Evolutionary conservation across 106 monocot genomes (phyloP), one percentile per base, ranked within the genome.

Genomic region (Apostasia ramifera): DNA sequence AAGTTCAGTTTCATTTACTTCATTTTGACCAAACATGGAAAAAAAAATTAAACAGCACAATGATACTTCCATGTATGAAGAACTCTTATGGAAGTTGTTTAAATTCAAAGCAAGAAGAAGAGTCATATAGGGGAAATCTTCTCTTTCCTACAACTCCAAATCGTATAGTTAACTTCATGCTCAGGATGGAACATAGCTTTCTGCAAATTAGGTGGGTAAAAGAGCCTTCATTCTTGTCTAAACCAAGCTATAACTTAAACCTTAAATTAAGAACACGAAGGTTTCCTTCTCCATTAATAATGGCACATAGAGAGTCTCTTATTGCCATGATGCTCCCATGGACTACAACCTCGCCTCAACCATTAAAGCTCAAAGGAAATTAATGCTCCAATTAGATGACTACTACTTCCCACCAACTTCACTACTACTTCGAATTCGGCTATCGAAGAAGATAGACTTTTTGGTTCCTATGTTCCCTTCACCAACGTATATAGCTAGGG

Each of bases 391-490:
- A 15, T 65, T 44, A 62, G 62, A 59, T 42, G 42, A 10, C 4
- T 38, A 62, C 44, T 65, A 15, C 65, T 8, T 40, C 37, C 59
- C 59, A 26, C 26, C 26, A 26, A 26, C 26, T 26, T 26, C 26
- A 26, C 26, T 26, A 26, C 26, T 26, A 26, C 26, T 26, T 26
- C 26, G 26, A 26, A 26, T 26, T 26, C 26, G 26, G 26, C 26
- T 26, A 26, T 26, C 26, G 26, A 26, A 26, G 26, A 26, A 26
- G 26, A 26, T 26, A 59, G 44, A 1, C 62, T 43, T 62, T 62
- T 62, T 44, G 44, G 62, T 62, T 62, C 44, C 51, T 61, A 59
- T 61, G 42, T 72, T 62, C 53, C 52, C 61, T 62, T 62, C 73
- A 73, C 72, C 49, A 71, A 51, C 51, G 41, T 42, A 14, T 53